phyloP scores from a whole-genome alignment of 768 basidiomycete genomes.

The Lactarius quietus region DNA sequence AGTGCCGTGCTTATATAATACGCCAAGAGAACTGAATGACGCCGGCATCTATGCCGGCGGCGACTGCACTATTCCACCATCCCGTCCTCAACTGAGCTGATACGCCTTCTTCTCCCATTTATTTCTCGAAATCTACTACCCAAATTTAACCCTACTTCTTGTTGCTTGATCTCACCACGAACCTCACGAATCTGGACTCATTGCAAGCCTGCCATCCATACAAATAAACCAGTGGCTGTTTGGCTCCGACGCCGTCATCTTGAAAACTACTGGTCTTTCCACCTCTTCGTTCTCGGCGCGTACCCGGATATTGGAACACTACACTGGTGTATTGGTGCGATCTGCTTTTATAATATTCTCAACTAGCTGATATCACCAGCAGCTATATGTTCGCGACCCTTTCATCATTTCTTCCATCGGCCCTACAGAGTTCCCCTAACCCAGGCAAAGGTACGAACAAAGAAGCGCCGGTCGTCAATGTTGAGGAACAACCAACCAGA shows the following conservation, averaged over 20 bases:
- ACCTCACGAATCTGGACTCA: neutral
- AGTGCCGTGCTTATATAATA: neutral
- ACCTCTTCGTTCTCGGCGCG: neutral
- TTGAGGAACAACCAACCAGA: neutral
- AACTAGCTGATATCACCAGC: constrained; percentile 4
- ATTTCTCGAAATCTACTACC: constrained; percentile 1
- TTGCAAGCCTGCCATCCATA: neutral
- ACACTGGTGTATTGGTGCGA: constrained; percentile 4
- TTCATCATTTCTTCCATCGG: constrained; percentile 21
- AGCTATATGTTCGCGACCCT: constrained; percentile 22
- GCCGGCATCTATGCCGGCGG: neutral
- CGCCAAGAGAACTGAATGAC: neutral
- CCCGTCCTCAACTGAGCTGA: neutral
- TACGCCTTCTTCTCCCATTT: neutral
- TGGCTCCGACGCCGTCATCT: constrained; percentile 4
- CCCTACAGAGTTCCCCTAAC: constrained; percentile 21
- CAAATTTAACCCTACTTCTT: neutral
- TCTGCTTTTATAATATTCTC: neutral
- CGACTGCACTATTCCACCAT: neutral
- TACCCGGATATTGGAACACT: neutral
- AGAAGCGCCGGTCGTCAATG: neutral
- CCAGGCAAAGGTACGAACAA: constrained; percentile 6
- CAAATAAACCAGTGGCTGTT: neutral
- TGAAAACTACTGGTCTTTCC: constrained; percentile 2
- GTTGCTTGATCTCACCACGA: neutral